Evolutionary conservation across 2,329 filamentous ascomycete genomes (phyloP).

Genomic region (Colletotrichum lindemuthianum): DNA sequence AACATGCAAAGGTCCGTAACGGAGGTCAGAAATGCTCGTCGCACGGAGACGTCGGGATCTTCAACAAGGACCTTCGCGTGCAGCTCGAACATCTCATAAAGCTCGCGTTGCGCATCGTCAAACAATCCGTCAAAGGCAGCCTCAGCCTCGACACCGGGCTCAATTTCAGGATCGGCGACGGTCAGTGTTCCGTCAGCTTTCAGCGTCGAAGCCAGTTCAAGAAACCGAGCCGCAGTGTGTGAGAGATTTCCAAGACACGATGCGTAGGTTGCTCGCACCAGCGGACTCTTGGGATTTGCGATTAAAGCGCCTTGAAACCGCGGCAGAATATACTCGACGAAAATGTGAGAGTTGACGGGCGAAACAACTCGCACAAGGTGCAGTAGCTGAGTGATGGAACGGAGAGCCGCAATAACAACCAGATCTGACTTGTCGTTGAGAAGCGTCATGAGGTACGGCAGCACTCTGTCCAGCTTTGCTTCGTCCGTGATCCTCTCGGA

Average conservation of each 20-base stretch:
- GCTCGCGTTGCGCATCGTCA: conserved; percentile 84
- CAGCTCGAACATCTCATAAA: conserved; percentile 84
- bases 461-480: conserved; percentile 90
- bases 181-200: conserved; percentile 84
- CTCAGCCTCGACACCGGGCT: conserved; percentile 74
- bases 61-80: conserved; percentile 93
- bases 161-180: conserved; percentile 80
- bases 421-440: conserved; percentile 84
- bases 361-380: conserved; percentile 91
- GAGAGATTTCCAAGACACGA: conserved; percentile 91
- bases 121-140: conserved; percentile 84
- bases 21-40: conserved; percentile 89
- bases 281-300: conserved; percentile 61
- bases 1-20: conserved; percentile 94
- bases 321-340: conserved; percentile 75
- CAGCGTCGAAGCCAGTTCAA: conserved; percentile 91
- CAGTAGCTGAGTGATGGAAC: conserved; percentile 88
- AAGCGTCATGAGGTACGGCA: conserved; percentile 88
- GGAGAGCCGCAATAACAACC: conserved; percentile 85
- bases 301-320: conserved; percentile 66
- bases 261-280: conserved; percentile 91
- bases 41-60: conserved; percentile 85
- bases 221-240: conserved; percentile 82
- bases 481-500: conserved; percentile 92
- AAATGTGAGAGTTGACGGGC: conserved; percentile 75